phyloP scores from a whole-genome alignment of 495 filamentous ascomycete genomes.

The Neurospora sp. region DNA sequence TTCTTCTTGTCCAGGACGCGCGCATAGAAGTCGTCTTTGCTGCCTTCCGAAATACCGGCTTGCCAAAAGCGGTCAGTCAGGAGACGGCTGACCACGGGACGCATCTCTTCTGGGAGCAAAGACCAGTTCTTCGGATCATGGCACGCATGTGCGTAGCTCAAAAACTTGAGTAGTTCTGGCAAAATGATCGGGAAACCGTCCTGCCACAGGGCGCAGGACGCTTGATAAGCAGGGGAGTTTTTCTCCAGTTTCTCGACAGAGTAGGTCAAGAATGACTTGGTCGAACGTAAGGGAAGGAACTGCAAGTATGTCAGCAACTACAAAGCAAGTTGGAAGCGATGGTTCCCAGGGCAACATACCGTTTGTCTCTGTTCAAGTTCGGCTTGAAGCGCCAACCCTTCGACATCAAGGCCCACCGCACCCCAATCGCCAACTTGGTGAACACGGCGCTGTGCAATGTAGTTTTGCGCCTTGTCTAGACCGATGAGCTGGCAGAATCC shows the following conservation, averaged over 20 bases:
- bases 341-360: conserved; percentile 28
- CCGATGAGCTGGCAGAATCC: conserved; percentile 73
- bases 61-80: conserved; percentile 98
- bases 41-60: conserved; percentile 90
- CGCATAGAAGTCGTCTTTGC: conserved; percentile 92
- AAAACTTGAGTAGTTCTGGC: conserved; percentile 74
- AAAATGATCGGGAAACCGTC: conserved; percentile 73
- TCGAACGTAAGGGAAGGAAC: conserved; percentile 69
- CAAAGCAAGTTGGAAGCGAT: background rate
- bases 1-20: conserved; percentile 76
- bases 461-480: conserved; percentile 67
- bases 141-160: conserved; percentile 89
- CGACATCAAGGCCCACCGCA: conserved; percentile 57
- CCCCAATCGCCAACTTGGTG: conserved; percentile 79
- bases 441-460: conserved; percentile 60
- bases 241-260: conserved; percentile 82
- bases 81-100: conserved; percentile 64
- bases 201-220: conserved; percentile 70
- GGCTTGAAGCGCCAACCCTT: conserved; percentile 67
- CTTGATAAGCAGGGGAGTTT: conserved; percentile 51
- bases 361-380: conserved; percentile 65
- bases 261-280: conserved; percentile 79
- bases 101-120: conserved; percentile 66
- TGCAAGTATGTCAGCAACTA: conserved; percentile 21
- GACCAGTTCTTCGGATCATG: conserved; percentile 81